Evolutionary conservation across 768 basidiomycete species (phyloP).

Genomic region (Termitomyces sp.): DNA sequence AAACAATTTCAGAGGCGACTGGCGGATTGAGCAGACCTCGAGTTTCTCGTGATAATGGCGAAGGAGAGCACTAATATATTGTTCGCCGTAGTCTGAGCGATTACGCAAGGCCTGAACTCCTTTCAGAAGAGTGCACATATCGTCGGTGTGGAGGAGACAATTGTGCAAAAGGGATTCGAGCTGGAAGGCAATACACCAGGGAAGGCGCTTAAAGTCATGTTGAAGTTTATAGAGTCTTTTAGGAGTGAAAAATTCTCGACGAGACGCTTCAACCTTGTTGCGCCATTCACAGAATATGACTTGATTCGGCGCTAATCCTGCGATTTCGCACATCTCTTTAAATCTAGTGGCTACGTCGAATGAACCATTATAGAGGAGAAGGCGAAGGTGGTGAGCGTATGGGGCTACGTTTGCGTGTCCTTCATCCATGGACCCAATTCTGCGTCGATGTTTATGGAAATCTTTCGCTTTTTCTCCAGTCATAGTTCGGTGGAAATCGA

Average conservation of each 20-base stretch:
- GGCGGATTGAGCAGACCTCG: constrained; percentile 30
- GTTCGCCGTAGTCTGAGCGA: constrained; percentile 15
- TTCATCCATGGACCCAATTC: constrained; percentile 53
- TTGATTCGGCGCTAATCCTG: constrained; percentile 32
- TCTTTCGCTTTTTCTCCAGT: constrained; percentile 35
- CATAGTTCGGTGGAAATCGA: constrained; percentile 49
- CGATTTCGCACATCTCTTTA: constrained; percentile 43
- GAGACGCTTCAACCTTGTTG: constrained; percentile 42
- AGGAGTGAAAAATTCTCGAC: constrained; percentile 44
- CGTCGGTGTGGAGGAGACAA: constrained; percentile 53
- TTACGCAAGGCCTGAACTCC: constrained; percentile 36
- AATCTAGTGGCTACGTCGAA: constrained; percentile 47
- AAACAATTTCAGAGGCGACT: constrained; percentile 41
- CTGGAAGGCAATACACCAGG: constrained; percentile 74
- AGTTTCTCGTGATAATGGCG: constrained; percentile 49
- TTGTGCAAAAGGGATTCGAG: constrained; percentile 66
- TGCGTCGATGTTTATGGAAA: constrained; percentile 44
- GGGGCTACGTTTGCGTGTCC: constrained; percentile 57
- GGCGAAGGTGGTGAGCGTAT: constrained; percentile 66
- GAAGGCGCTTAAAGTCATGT: constrained; percentile 36
- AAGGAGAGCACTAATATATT: constrained; percentile 42
- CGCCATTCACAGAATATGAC: constrained; percentile 26
- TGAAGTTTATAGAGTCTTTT: constrained; percentile 42
- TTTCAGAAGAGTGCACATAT: constrained; percentile 42
- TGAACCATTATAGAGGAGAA: constrained; percentile 49